A percentile compares a stretch with the other conserved stretches of the same genome.
These are phyloP conservation scores for Neofusicoccum laricinum DNA, from an alignment of 2,329 filamentous ascomycete species.

Conservation along the genomic window DNA sequence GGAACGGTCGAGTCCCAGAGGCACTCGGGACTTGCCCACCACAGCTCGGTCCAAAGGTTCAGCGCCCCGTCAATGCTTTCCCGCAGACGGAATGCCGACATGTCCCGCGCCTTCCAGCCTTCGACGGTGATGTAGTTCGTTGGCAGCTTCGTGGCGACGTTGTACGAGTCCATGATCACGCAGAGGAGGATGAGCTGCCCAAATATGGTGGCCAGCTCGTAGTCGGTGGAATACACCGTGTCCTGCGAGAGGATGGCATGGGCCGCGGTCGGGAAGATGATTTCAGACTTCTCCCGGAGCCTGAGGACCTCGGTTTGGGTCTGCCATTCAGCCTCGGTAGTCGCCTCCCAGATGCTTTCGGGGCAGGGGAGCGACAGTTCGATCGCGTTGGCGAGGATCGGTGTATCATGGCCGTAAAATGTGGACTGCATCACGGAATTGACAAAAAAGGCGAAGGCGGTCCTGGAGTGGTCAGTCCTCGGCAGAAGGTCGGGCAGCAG, in stretches of 20 bases:
- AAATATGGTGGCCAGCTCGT: conserved; percentile 12
- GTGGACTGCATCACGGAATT: background rate
- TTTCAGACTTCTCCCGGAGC: background rate
- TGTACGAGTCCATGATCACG: conserved; percentile 12
- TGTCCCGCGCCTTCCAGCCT: conserved; percentile 5
- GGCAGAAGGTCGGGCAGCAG: too few species aligned
- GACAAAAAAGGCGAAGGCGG: conserved; percentile 7
- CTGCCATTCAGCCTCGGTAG: background rate
- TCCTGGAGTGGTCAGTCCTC: background rate
- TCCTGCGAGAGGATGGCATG: conserved; percentile 11
- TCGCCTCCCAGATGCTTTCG: conserved; percentile 11
- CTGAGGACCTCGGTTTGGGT: background rate
- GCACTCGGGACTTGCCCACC: conserved; percentile 10
- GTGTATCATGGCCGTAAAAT: background rate
- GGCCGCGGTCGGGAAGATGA: conserved; percentile 13
- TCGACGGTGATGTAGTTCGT: background rate
- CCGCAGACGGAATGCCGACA: background rate
- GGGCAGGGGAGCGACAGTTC: conserved; percentile 6
- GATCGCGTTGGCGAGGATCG: background rate
- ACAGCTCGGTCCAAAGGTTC: conserved; percentile 9
- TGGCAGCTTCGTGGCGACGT: background rate
- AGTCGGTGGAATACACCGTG: conserved; percentile 12
- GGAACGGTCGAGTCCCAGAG: conserved; percentile 3
- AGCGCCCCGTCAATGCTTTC: conserved; percentile 1
- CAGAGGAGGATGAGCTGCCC: conserved; percentile 15